These are phyloP conservation scores for Monascus ruber DNA, from an alignment of 2,329 filamentous ascomycete species.

Conservation along the genomic window DNA sequence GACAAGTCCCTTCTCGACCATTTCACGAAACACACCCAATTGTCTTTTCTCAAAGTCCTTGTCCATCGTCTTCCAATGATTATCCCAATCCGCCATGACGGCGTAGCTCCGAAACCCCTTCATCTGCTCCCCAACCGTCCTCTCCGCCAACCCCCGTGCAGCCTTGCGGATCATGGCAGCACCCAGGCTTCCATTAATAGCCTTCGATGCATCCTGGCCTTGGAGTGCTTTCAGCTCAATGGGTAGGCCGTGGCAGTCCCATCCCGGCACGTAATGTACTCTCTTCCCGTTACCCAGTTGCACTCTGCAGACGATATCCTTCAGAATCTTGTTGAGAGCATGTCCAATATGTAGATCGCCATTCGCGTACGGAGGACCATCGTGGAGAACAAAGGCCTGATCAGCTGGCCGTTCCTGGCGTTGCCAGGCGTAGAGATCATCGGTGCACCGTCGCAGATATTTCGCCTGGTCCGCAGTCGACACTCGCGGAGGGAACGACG, in stretches of 20 bases:
- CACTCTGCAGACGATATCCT: conserved; percentile 80
- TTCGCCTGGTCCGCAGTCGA: conserved; percentile 35
- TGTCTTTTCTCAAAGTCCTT: conserved; percentile 50
- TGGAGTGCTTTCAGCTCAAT: conserved; percentile 94
- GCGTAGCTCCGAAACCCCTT: conserved; percentile 48
- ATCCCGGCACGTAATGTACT: conserved; percentile 78
- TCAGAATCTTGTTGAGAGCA: conserved; percentile 91
- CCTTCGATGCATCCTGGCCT: conserved; percentile 29
- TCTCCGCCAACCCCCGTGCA: conserved; percentile 44
- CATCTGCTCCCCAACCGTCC: conserved; percentile 49
- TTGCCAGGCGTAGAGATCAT: conserved; percentile 88
- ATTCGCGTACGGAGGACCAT: conserved; percentile 96
- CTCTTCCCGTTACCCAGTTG: conserved; percentile 66
- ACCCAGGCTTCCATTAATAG: conserved; percentile 16
- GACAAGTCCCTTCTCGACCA: conserved; percentile 52
- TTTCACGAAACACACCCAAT: conserved; percentile 47
- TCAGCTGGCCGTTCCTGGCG: conserved; percentile 39
- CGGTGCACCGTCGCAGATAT: conserved; percentile 66
- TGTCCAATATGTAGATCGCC: conserved; percentile 85
- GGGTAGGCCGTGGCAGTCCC: conserved; percentile 95
- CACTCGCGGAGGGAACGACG: conserved; percentile 51
- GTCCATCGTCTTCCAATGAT: conserved; percentile 53
- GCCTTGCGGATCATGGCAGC: conserved; percentile 41
- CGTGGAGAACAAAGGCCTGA: conserved; percentile 68
- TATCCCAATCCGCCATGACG: conserved; percentile 55